phyloP scores from a whole-genome alignment of 129 eudicot genomes.

The Daucus carota region DNA sequence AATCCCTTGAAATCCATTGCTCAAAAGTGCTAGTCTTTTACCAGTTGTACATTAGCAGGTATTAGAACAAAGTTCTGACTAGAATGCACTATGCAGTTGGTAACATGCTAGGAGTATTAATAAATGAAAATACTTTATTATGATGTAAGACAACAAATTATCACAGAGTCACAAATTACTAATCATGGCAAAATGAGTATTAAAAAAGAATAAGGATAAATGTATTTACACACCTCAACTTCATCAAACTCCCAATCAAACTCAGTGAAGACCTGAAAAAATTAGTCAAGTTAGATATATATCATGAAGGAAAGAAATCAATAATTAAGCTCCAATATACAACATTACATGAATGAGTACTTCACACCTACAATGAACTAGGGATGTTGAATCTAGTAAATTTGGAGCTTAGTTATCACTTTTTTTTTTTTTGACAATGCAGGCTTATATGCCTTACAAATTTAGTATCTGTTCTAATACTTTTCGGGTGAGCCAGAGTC shows the following conservation, averaged over 20 bases:
- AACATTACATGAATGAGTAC: background rate
- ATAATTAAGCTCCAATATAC: background rate
- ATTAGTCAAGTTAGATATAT: background rate
- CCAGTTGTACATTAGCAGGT: background rate
- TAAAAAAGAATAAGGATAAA: background rate
- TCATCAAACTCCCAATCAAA: constrained; percentile 93
- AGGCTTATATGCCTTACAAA: too few species aligned
- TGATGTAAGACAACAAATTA: background rate
- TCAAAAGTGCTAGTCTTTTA: background rate
- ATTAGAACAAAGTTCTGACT: background rate
- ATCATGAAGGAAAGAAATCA: background rate
- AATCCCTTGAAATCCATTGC: too few species aligned
- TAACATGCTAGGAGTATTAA: background rate
- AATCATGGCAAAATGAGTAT: background rate
- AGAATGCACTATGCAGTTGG: background rate
- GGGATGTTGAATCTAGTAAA: background rate
- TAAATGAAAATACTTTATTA: background rate
- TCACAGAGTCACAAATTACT: background rate
- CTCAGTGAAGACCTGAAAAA: constrained; percentile 55
- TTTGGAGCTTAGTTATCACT: background rate
- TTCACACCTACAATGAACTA: background rate
- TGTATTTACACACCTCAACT: constrained; percentile 47
- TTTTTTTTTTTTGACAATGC: too few species aligned
- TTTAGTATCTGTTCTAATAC: too few species aligned
- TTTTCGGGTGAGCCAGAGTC: too few species aligned